These are phyloP conservation scores for Circinella minor DNA, from an alignment of 371 early-diverging fungal species.

Conservation along the genomic window DNA sequence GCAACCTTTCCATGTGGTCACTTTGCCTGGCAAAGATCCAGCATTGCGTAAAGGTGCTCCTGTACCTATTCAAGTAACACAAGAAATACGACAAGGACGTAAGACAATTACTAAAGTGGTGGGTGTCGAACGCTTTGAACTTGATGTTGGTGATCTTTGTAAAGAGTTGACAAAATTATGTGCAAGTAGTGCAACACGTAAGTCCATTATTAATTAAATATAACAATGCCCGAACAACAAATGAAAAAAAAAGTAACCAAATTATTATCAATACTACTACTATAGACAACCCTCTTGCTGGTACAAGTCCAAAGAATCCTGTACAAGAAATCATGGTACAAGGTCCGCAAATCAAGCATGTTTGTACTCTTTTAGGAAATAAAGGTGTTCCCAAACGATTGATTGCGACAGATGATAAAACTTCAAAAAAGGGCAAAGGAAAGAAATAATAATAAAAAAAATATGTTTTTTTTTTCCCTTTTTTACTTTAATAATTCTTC, in stretches of 20 bases:
- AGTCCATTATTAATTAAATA: not conserved
- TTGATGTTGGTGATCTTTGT: constrained; percentile 67
- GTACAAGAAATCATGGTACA: constrained; percentile 76
- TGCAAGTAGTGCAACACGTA: constrained; percentile 72
- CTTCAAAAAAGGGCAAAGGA: constrained; percentile 61
- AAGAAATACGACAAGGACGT: constrained; percentile 67
- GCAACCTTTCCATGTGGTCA: constrained; percentile 57
- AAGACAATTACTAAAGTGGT: constrained; percentile 69
- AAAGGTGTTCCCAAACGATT: constrained; percentile 63
- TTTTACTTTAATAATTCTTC: constrained; percentile 71
- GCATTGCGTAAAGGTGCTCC: constrained; percentile 43
- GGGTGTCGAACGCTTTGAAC: constrained; percentile 64
- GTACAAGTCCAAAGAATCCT: constrained; percentile 61
- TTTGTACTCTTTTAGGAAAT: constrained; percentile 51
- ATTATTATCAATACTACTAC: not conserved
- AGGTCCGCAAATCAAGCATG: constrained; percentile 70
- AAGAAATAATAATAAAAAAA: constrained; percentile 31
- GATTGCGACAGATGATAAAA: constrained; percentile 65
- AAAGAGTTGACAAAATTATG: constrained; percentile 66
- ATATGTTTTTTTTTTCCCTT: no score
- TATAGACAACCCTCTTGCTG: constrained; percentile 59
- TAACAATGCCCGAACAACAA: not conserved
- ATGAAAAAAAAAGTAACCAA: not conserved
- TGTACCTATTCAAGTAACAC: constrained; percentile 59
- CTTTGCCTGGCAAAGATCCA: constrained; percentile 51